phyloP scores from a whole-genome alignment of 176 grass and related monocot species.

The Triticum urartu region DNA sequence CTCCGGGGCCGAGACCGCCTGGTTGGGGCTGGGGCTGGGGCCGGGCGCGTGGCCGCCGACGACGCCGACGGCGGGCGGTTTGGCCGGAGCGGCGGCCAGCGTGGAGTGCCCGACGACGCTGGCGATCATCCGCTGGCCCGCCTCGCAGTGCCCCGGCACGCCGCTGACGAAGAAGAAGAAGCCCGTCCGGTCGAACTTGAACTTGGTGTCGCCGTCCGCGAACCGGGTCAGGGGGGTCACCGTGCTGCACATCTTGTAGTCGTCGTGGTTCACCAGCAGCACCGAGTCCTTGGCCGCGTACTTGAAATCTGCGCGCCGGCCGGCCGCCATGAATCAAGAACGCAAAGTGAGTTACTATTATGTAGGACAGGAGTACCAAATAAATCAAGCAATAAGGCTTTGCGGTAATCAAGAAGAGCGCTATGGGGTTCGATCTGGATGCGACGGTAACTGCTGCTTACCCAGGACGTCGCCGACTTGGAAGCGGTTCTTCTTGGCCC shows the following conservation, averaged over 20 bases:
- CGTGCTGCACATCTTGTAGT: conserved; percentile 62
- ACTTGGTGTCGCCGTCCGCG: conserved; percentile 49
- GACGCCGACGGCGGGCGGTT: neutral
- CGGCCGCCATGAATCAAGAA: neutral
- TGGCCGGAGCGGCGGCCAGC: neutral
- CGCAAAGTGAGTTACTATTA: neutral
- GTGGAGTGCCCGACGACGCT: conserved; percentile 28
- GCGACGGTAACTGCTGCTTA: conserved; percentile 25
- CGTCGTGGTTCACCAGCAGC: conserved; percentile 56
- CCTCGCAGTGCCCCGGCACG: conserved; percentile 51
- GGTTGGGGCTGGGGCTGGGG: neutral
- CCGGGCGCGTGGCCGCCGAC: neutral
- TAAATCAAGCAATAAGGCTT: neutral
- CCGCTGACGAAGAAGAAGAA: conserved; percentile 85
- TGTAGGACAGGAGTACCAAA: neutral
- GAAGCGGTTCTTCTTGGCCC: conserved; percentile 63
- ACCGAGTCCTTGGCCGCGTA: conserved; percentile 69
- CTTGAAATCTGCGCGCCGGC: conserved; percentile 58
- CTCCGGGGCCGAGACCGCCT: neutral
- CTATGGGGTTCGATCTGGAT: neutral
- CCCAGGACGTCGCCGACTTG: conserved; percentile 64
- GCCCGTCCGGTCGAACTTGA: conserved; percentile 43
- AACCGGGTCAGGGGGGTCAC: conserved; percentile 39
- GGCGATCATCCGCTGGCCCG: conserved; percentile 68
- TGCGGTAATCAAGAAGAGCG: neutral